Evolutionary conservation across 768 basidiomycete species (phyloP), one percentile per base, ranked within the genome.

Genomic region (Lactifluus subvellereus): DNA sequence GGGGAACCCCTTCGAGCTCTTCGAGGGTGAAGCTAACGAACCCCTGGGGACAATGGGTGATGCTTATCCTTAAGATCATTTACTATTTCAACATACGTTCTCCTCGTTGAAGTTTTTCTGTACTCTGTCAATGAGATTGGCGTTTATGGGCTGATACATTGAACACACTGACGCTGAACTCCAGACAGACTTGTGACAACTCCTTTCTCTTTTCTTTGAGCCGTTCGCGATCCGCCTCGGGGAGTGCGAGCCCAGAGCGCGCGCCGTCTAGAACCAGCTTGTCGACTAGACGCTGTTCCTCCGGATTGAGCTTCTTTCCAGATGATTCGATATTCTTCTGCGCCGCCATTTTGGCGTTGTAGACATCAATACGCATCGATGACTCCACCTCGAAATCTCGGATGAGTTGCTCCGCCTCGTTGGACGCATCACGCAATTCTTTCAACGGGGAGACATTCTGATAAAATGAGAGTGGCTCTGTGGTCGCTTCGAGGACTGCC

Each of bases 81-180:
- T 9, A 11, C 22, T 38, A 18, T 9, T 40, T 20, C 4, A 20
- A 66, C 77, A 60, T 66, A 88, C 89, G 49, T 88, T 85, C 71
- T 94, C 92, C 73, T 95, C 91, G 68, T 93, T 93, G 76, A 88
- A 91, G 75, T 92, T 91, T 86, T 88, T 90, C 86, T 89, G 45
- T 22, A 35, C 6, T 51, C 49, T 32, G 43, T 20, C 27, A 20
- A 54, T 14, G 16, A 52, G 56, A 1, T 48, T n/a, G 40, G 14
- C n/a, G n/a, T 18, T 4, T 32, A 37, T 14, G 55, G 37, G 33
- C 20, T 32, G 35, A 49, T 47, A 16, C 5, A 61, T 4, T 52
- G 51, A 35, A 38, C 27, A 54, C 18, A 76, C 86, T 67, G 68
- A 89, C 89, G 72, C 80, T 84, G 69, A 94, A 94, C 70, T 89